Conservation (phyloP, 306 rosid genomes). For the Cyamopsis tetragonoloba region DNA sequence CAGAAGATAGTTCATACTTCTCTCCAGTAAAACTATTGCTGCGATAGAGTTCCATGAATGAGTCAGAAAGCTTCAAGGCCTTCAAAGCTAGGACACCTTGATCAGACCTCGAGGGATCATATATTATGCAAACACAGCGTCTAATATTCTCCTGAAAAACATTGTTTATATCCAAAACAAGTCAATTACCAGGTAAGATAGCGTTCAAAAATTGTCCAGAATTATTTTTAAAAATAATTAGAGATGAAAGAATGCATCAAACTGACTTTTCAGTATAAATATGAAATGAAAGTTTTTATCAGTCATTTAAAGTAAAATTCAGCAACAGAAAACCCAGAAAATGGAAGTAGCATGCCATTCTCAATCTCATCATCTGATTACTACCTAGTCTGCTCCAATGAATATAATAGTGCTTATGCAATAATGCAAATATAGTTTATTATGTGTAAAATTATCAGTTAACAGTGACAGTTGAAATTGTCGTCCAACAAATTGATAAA, state of each 20-base stretch:
- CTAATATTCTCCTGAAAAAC: slow-evolving; percentile 78
- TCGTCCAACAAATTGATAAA: background rate
- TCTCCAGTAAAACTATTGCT: slow-evolving; percentile 86
- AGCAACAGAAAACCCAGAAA: background rate
- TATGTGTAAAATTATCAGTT: background rate
- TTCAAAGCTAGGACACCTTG: slow-evolving; percentile 93
- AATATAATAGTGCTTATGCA: too few relatives aligned
- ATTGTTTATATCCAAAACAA: background rate
- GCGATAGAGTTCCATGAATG: slow-evolving; percentile 95
- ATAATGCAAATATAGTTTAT: background rate
- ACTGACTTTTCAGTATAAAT: background rate
- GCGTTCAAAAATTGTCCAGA: background rate
- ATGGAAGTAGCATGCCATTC: background rate
- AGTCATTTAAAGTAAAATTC: background rate
- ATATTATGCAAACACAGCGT: slow-evolving; percentile 92
- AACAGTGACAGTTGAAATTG: background rate
- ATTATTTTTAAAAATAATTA: too few relatives aligned
- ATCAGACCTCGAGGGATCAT: slow-evolving; percentile 87
- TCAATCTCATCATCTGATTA: background rate
- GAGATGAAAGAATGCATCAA: too few relatives aligned
- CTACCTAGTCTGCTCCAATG: background rate
- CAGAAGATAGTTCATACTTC: slow-evolving; percentile 53
- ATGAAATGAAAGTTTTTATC: background rate
- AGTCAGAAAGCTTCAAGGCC: slow-evolving; percentile 90
- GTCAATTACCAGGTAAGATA: slow-evolving; percentile 8